Evolutionary conservation across 2,329 filamentous ascomycete species (phyloP), one percentile per base, ranked within the genome.

Genomic region (Boeremia exigua): DNA sequence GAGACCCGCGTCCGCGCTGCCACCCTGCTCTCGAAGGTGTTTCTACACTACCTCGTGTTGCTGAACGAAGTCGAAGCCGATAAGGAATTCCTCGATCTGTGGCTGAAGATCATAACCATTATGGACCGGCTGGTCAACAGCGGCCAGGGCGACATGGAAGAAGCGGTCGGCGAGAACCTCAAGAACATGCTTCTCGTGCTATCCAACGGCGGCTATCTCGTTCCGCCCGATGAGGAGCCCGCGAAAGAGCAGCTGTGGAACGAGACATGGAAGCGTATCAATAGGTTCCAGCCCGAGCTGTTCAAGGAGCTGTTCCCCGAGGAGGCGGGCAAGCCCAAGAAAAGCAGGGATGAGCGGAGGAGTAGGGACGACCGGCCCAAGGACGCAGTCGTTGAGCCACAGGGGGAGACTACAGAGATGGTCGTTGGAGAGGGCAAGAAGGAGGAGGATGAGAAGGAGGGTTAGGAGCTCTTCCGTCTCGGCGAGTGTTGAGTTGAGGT

Each of bases 121-220:
- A 92, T 99, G 86, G 95, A 99, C 74, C 87, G 95, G 23, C 83
- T 99, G 61, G 96, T 97, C 88, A 96, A 97, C 70, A 95, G 91
- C 69, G 94, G 94, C 0, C 92, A 96, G 75, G 91, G 91, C 23
- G 92, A 96, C 69, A 94, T 89, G 88, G 92, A 96, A 77, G 95
- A 99, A 80, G 94, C 95, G 11, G 92, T 98, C 2, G 90, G 91
- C 0, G 95, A 99, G 76, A 95, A 92, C 62, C 80, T 99, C 54
- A 99, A 99, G 78, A 99, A 99, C 63, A 92, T 98, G 48, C 81
- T 98, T 23, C 82, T 99, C 9, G 95, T 99, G 68, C 96, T 99
- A 92, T 88, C 90, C 6, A 95, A 88, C 72, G 93, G 89, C 46
- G 93, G 90, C 32, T 93, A 91, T 67, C 84, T 99, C 5, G 87